These are phyloP conservation scores for Globisporangium mamillatum DNA, from an alignment of 352 stramenopile genomes.

Conservation along the genomic window DNA sequence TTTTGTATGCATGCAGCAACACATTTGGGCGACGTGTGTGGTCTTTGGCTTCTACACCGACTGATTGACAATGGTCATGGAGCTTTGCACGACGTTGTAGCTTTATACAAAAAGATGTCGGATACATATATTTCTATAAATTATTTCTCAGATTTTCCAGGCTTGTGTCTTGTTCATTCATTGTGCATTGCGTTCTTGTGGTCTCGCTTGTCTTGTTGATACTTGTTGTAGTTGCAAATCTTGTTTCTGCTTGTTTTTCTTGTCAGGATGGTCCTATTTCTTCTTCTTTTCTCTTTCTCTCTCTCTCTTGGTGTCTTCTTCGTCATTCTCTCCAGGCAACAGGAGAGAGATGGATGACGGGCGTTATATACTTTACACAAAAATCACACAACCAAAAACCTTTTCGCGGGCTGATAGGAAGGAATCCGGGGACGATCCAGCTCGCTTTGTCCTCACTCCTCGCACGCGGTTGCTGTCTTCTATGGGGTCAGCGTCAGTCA, in stretches of 20 bases:
- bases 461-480: slow-evolving; percentile 2
- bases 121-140: slow-evolving; percentile 39
- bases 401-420: not conserved
- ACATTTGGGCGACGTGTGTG: slow-evolving; percentile 87
- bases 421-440: not conserved
- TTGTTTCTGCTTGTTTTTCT: slow-evolving; percentile 20
- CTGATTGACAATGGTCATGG: slow-evolving; percentile 58
- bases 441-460: not conserved
- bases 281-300: slow-evolving; percentile 24
- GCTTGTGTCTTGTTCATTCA: slow-evolving; percentile 3
- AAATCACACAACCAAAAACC: slow-evolving; percentile 28
- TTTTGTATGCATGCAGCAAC: slow-evolving; percentile 36
- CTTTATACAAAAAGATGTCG: slow-evolving; percentile 10
- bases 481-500: not conserved
- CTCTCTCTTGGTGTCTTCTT: slow-evolving; percentile 19
- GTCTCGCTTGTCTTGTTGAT: not conserved
- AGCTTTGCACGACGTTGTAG: not conserved
- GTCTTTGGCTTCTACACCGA: slow-evolving; percentile 91
- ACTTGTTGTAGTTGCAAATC: slow-evolving; percentile 1
- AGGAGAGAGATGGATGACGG: slow-evolving; percentile 2
- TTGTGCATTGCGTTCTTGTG: not conserved
- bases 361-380: slow-evolving; percentile 42
- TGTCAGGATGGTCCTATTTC: slow-evolving; percentile 8
- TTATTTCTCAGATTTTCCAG: slow-evolving; percentile 36
- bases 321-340: slow-evolving; percentile 17